Evolutionary conservation across 331 rosid genomes (phyloP).

Genomic region (Ulmus americana): DNA sequence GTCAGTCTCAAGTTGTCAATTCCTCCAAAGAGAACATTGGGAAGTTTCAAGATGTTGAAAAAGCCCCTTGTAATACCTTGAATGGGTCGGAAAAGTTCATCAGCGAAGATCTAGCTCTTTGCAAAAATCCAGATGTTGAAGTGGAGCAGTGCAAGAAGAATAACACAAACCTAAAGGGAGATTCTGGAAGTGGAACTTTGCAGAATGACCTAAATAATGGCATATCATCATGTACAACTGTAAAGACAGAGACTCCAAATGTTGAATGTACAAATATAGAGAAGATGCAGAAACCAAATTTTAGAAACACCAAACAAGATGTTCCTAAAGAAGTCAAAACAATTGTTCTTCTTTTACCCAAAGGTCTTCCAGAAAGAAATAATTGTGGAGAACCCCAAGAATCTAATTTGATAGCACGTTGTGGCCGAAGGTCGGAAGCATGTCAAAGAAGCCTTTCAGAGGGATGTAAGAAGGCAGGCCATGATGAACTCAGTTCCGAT

Average conservation of each 20-base stretch:
- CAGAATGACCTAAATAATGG: constrained; percentile 21
- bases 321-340: constrained; percentile 37
- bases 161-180: constrained; percentile 23
- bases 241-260: constrained; percentile 28
- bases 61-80: constrained; percentile 19
- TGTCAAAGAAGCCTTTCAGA: constrained; percentile 30
- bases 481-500: constrained; percentile 27
- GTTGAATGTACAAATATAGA: constrained; percentile 37
- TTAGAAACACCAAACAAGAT: constrained; percentile 29
- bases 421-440: constrained; percentile 36
- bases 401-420: constrained; percentile 33
- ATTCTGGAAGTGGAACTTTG: constrained; percentile 29
- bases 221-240: constrained; percentile 28
- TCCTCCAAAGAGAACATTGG: constrained; percentile 27
- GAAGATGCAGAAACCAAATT: constrained; percentile 28
- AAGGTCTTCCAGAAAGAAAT: constrained; percentile 29
- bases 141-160: constrained; percentile 33
- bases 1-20: constrained; percentile 31
- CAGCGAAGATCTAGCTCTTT: constrained; percentile 28
- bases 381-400: constrained; percentile 27
- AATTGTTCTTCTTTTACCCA: constrained; percentile 49
- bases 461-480: constrained; percentile 32
- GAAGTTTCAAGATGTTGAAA: constrained; percentile 32
- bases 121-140: constrained; percentile 28
- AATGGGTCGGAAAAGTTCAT: constrained; percentile 28